phyloP scores from a whole-genome alignment of 2,329 filamentous ascomycete genomes.

The Exutisphaerella laricina region DNA sequence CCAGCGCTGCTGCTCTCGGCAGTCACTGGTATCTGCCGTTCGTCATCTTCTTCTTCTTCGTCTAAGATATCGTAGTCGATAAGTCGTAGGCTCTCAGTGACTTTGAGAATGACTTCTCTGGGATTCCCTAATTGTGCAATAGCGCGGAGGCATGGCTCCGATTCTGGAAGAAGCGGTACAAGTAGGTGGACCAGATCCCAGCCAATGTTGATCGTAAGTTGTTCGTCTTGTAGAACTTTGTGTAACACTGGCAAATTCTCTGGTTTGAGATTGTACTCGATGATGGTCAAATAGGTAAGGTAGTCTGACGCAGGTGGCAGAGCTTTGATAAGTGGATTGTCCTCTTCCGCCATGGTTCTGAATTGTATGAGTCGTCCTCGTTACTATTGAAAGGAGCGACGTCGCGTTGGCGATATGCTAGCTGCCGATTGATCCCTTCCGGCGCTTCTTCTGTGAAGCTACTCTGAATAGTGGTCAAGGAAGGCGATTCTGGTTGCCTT shows the following conservation, averaged over 20 bases:
- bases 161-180: slow-evolving; percentile 57
- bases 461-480: too few relatives aligned
- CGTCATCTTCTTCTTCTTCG: slow-evolving; percentile 46
- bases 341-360: slow-evolving; percentile 27
- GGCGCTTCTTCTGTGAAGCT: too few relatives aligned
- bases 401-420: slow-evolving; percentile 7
- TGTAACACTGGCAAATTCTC: slow-evolving; percentile 63
- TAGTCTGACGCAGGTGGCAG: slow-evolving; percentile 60
- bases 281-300: slow-evolving; percentile 71
- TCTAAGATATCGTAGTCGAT: slow-evolving; percentile 50
- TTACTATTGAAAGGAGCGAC: background rate
- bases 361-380: background rate
- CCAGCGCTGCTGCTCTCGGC: slow-evolving; percentile 5
- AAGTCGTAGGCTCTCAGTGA: slow-evolving; percentile 64
- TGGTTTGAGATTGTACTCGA: slow-evolving; percentile 65
- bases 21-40: slow-evolving; percentile 2
- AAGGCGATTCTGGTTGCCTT: too few relatives aligned
- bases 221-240: slow-evolving; percentile 61
- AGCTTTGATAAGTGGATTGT: slow-evolving; percentile 52
- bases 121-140: slow-evolving; percentile 75
- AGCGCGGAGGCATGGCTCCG: slow-evolving; percentile 65
- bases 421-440: too few relatives aligned
- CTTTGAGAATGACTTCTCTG: slow-evolving; percentile 73
- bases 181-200: slow-evolving; percentile 79
- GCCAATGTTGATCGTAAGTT: slow-evolving; percentile 69